Base-by-base conservation (phyloP, 2,329 filamentous ascomycete species). In the Teratosphaeria pseudoeucalypti region DNA sequence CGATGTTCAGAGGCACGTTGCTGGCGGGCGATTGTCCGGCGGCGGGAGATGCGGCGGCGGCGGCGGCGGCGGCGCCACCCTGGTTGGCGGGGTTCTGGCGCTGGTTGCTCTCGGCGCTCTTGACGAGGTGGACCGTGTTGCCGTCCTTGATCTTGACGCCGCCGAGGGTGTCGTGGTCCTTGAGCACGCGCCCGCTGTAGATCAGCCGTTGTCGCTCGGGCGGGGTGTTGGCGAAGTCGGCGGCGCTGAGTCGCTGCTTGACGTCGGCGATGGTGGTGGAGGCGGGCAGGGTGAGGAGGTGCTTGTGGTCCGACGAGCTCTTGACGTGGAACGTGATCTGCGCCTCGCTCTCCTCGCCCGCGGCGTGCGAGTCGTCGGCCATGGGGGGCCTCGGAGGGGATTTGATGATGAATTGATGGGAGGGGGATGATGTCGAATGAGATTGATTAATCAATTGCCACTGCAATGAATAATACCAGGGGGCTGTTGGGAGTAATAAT, bases 271-370 rank as follows among this genome's bases (percentile, higher is more conserved):
- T 87, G 7, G 87, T 88, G 55, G 87, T 89, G 39, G 84, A 83
- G 65, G 88, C 82, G 60, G 88, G 76, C 71, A 97, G 86, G 59
- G 90, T 95, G 72, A 99, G 79, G 57, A 83, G 86, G 72, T 90
- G 92, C 74, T 88, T 90, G 73, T 84, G 85, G 72, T 96, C 92
- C 68, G 86, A 88, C n/a, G 90, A 92, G n/a, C 90, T 89, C 80
- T 97, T 99, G 76, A 99, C 87, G 78, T 91, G 94, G 84, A 99
- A 97, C 74, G 89, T 95, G 77, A 99, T 79, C 69, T 92, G 86
- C 70, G 86, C 78, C 71, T 92, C 89, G 56, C 61, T 61, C 68
- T 84, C 81, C 59, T 79, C 73, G 32, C 39, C 39, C 70, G 86
- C 81, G 84, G 88, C 57, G 39, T 54, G 63, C 29, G 54, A 55